These are phyloP conservation scores for Glutinoglossum americanum DNA, from an alignment of 495 filamentous ascomycete genomes.

Conservation along the genomic window DNA sequence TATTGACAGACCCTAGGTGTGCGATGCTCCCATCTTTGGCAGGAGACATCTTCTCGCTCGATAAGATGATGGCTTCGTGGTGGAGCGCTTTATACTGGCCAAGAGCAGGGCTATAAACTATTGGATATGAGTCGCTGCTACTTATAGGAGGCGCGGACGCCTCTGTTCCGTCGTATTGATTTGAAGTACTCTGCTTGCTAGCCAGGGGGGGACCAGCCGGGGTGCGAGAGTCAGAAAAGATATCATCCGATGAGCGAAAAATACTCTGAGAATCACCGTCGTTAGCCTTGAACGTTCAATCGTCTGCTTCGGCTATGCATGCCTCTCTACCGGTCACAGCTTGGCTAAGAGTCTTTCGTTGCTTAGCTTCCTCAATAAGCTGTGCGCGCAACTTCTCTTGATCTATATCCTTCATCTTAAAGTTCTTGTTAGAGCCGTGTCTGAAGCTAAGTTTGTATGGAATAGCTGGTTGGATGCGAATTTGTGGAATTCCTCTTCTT, in stretches of 20 bases:
- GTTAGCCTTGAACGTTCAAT: not conserved
- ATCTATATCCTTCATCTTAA: not conserved
- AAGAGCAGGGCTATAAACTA: not conserved
- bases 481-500: not conserved
- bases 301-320: not conserved
- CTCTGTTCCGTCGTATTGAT: not conserved
- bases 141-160: not conserved
- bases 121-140: not conserved
- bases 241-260: not conserved
- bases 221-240: not conserved
- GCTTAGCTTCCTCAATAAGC: not conserved
- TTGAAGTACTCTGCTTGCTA: not conserved
- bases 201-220: not conserved
- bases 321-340: not conserved
- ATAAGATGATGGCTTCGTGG: not conserved
- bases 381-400: not conserved
- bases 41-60: conserved; percentile 1
- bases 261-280: not conserved
- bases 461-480: not conserved
- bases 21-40: not conserved
- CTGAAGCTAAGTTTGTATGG: not conserved
- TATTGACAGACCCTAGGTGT: not conserved
- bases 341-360: not conserved
- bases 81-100: not conserved
- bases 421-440: not conserved